These are phyloP conservation scores for Cryptococcus hybrid DNA, from an alignment of 1,284 basidiomycete species.

Conservation along the genomic window DNA sequence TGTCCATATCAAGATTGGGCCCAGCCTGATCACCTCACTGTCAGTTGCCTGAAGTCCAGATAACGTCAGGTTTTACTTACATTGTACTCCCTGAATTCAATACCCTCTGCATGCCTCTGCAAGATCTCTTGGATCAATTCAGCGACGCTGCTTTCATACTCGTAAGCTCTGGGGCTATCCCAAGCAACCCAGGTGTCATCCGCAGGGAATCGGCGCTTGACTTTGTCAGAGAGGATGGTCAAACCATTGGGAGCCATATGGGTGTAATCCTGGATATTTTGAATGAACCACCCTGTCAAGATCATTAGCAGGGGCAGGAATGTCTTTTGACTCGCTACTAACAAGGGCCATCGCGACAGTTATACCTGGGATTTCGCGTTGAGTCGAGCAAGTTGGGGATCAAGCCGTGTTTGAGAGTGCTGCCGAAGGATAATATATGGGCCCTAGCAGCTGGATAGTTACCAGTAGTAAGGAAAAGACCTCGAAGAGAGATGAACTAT, in stretches of 20 bases:
- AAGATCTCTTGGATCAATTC: constrained; percentile 96
- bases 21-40: constrained; percentile 59
- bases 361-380: constrained; percentile 71
- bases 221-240: constrained; percentile 71
- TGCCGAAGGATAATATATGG: constrained; percentile 86
- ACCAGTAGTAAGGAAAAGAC: constrained; percentile 87
- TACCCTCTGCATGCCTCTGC: constrained; percentile 88
- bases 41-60: too few species aligned
- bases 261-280: constrained; percentile 95
- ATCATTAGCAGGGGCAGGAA: constrained; percentile 61
- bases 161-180: constrained; percentile 81
- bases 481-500: constrained; percentile 83
- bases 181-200: constrained; percentile 92
- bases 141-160: constrained; percentile 75
- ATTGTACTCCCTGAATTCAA: constrained; percentile 93
- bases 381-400: constrained; percentile 93
- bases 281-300: constrained; percentile 78
- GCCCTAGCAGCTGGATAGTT: constrained; percentile 78
- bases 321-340: background rate
- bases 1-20: constrained; percentile 89
- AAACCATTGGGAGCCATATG: constrained; percentile 79
- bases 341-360: constrained; percentile 39
- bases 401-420: constrained; percentile 73
- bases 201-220: constrained; percentile 87
- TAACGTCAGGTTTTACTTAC: constrained; percentile 18